These are phyloP conservation scores for Penicillium sp. DNA, from an alignment of 2,329 filamentous ascomycete genomes.

Conservation along the genomic window DNA sequence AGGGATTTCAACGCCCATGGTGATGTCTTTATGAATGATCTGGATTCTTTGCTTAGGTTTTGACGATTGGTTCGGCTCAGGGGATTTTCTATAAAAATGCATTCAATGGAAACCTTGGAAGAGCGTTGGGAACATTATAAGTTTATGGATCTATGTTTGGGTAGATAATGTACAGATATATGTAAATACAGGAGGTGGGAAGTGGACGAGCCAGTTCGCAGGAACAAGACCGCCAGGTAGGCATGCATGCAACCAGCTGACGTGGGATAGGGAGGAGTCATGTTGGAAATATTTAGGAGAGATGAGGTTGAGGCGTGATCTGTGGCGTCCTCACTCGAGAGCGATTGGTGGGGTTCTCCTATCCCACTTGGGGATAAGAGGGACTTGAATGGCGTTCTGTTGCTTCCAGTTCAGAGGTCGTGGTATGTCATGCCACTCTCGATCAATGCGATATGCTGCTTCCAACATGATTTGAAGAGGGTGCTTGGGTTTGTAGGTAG, in stretches of 20 bases:
- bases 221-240: slow-evolving; percentile 9
- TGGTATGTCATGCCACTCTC: slow-evolving; percentile 29
- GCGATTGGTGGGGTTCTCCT: too few relatives aligned
- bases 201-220: slow-evolving; percentile 12
- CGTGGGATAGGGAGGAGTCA: slow-evolving; percentile 14
- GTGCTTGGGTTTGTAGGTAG: slow-evolving; percentile 22
- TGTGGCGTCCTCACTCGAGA: neutral
- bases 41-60: slow-evolving; percentile 11
- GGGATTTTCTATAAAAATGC: neutral
- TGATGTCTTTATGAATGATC: slow-evolving; percentile 7
- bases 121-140: neutral
- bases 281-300: neutral
- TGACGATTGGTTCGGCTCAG: neutral
- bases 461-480: slow-evolving; percentile 37
- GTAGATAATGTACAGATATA: slow-evolving; percentile 18
- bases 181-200: slow-evolving; percentile 3
- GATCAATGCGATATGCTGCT: slow-evolving; percentile 36
- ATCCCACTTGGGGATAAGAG: slow-evolving; percentile 14
- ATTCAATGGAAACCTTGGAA: neutral
- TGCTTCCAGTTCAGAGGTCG: slow-evolving; percentile 32
- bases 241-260: slow-evolving; percentile 23
- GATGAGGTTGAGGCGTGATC: neutral
- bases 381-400: slow-evolving; percentile 37
- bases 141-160: slow-evolving; percentile 14
- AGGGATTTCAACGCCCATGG: neutral